phyloP scores from a whole-genome alignment of 495 filamentous ascomycete species.

The Sordaria brevicollis region DNA sequence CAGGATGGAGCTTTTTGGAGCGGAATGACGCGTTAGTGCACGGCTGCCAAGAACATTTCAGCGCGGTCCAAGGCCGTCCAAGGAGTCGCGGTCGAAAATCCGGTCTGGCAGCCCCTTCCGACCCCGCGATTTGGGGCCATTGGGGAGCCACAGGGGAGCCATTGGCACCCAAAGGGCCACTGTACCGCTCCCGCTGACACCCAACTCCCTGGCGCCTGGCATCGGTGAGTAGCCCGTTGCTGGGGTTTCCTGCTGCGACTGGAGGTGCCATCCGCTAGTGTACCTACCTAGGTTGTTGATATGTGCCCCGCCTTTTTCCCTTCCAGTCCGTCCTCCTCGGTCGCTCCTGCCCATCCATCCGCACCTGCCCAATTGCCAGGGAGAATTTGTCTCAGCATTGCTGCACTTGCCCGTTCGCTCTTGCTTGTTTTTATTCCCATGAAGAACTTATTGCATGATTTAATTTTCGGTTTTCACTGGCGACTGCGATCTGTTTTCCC shows the following conservation, averaged over 20 bases:
- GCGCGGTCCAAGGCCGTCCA: not conserved
- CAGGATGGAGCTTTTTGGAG: not conserved
- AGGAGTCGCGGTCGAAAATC: not conserved
- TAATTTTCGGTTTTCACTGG: not conserved
- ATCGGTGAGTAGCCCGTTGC: not conserved
- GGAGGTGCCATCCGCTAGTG: no score
- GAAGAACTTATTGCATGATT: not conserved
- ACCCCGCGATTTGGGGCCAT: slow-evolving; percentile 10
- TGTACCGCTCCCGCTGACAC: not conserved
- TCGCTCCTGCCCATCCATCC: not conserved
- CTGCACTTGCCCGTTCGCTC: not conserved
- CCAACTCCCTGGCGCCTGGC: not conserved
- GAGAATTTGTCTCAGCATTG: not conserved
- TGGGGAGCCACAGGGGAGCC: not conserved
- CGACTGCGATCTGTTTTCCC: not conserved
- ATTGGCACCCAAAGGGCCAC: not conserved
- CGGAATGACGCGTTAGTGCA: not conserved
- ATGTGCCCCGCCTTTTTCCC: not conserved
- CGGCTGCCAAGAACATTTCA: not conserved
- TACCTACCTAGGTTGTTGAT: no score
- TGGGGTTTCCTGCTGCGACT: not conserved
- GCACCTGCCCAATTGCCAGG: not conserved
- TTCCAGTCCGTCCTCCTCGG: not conserved
- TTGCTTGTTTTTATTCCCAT: not conserved
- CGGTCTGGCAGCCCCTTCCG: not conserved